These are phyloP conservation scores for Saccharomycopsis babjevae DNA, from an alignment of 805 yeast species.

Conservation along the genomic window DNA sequence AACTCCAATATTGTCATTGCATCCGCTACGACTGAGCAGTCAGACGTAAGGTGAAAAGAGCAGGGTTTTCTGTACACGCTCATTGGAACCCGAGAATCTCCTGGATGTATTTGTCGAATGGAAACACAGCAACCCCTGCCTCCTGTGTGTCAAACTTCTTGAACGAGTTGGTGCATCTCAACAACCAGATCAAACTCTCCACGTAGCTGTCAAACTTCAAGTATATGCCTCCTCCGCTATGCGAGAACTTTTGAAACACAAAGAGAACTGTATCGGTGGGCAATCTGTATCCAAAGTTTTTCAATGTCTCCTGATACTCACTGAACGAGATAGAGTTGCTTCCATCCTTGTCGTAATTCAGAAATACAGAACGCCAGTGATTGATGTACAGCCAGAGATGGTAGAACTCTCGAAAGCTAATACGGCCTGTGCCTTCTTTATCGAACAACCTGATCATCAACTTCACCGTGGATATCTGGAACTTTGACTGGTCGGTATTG, in stretches of 20 bases:
- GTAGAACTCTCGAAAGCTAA: slow-evolving; percentile 55
- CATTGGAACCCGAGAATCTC: slow-evolving; percentile 32
- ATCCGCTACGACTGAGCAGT: no score
- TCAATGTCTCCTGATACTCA: slow-evolving; percentile 55
- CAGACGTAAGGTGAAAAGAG: no score
- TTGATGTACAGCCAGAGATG: slow-evolving; percentile 61
- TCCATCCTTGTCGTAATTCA: slow-evolving; percentile 48
- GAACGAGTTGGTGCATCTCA: slow-evolving; percentile 69
- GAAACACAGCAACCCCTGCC: slow-evolving; percentile 60
- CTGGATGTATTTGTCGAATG: slow-evolving; percentile 55
- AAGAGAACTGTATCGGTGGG: slow-evolving; percentile 49
- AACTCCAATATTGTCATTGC: no score
- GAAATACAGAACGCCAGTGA: slow-evolving; percentile 58
- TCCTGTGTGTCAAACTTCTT: slow-evolving; percentile 66
- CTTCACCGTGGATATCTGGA: slow-evolving; percentile 48
- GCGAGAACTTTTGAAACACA: slow-evolving; percentile 42
- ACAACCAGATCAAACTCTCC: slow-evolving; percentile 66
- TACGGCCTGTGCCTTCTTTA: slow-evolving; percentile 35
- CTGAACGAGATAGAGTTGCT: slow-evolving; percentile 55
- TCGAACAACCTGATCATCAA: slow-evolving; percentile 60
- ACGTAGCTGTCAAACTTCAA: slow-evolving; percentile 75
- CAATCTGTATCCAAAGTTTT: slow-evolving; percentile 57
- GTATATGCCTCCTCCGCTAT: slow-evolving; percentile 25
- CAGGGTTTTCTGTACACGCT: not conserved
- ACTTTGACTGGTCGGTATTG: slow-evolving; percentile 51